Percentiles rank a stretch among this genome's conserved stretches.
Conservation (phyloP, 768 basidiomycete species). For the Mycena latifolia region DNA sequence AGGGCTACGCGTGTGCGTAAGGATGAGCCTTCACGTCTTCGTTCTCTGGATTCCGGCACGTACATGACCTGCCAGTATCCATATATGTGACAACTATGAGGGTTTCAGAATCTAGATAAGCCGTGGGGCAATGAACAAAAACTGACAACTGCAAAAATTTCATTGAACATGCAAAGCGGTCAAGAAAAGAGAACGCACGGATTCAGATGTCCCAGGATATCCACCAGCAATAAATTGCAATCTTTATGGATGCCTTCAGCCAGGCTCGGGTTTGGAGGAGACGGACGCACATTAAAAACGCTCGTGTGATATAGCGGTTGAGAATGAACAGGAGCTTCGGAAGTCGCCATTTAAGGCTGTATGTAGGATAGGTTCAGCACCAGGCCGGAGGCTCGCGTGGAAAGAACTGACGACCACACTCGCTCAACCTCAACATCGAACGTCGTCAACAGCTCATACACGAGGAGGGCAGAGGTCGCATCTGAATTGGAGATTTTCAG, state of each 20-base stretch:
- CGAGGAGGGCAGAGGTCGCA: conserved; percentile 40
- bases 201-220: conserved; percentile 23
- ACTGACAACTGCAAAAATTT: conserved; percentile 11
- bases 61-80: conserved; percentile 33
- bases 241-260: conserved; percentile 3
- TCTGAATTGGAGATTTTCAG: conserved; percentile 35
- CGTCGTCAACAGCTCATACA: conserved; percentile 44
- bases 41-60: not conserved
- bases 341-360: conserved; percentile 36
- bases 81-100: conserved; percentile 18
- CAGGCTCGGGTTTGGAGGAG: not conserved
- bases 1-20: conserved; percentile 7
- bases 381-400: not conserved
- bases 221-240: conserved; percentile 22
- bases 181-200: conserved; percentile 9
- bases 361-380: not conserved
- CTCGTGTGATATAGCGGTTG: conserved; percentile 36
- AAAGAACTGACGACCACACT: conserved; percentile 46
- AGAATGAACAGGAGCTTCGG: conserved; percentile 38
- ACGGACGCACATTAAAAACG: conserved; percentile 31
- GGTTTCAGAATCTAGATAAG: not conserved
- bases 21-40: not conserved
- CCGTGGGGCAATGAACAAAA: not conserved
- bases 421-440: conserved; percentile 41
- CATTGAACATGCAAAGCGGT: not conserved